These are phyloP conservation scores for Solanum chilense DNA, from an alignment of 257 asterid species.

Conservation along the genomic window DNA sequence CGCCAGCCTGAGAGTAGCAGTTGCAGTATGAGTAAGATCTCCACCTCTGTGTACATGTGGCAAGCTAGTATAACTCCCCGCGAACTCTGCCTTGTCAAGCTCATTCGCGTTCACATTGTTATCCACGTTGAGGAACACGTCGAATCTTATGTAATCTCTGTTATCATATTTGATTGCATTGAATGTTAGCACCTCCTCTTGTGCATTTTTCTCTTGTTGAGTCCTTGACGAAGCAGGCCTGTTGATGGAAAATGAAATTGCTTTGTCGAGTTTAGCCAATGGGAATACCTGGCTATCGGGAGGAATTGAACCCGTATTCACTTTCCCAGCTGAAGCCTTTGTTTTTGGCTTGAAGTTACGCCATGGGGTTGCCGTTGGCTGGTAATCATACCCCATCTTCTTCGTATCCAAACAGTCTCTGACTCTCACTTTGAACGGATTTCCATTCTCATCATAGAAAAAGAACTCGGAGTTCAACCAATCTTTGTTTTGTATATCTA, in stretches of 20 bases:
- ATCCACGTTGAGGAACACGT: slow-evolving; percentile 43
- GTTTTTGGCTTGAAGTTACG: slow-evolving; percentile 17
- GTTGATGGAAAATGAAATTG: slow-evolving; percentile 8
- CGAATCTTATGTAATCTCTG: slow-evolving; percentile 25
- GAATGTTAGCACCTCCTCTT: slow-evolving; percentile 27
- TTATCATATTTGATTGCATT: slow-evolving; percentile 5
- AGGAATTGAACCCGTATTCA: not conserved
- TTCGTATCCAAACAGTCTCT: slow-evolving; percentile 13
- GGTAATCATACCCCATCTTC: slow-evolving; percentile 28
- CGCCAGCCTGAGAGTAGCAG: not conserved
- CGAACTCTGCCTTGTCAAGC: slow-evolving; percentile 36
- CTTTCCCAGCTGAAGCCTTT: slow-evolving; percentile 4
- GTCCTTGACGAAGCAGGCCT: slow-evolving; percentile 6
- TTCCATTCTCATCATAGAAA: slow-evolving; percentile 39
- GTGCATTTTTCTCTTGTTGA: slow-evolving; percentile 10
- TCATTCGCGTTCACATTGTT: slow-evolving; percentile 17
- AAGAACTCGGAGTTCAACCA: slow-evolving; percentile 32
- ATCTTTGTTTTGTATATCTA: slow-evolving; percentile 19
- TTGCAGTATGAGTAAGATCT: not conserved
- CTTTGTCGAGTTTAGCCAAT: slow-evolving; percentile 6
- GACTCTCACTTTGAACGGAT: slow-evolving; percentile 30
- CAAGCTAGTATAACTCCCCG: slow-evolving; percentile 40
- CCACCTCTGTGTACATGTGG: slow-evolving; percentile 13
- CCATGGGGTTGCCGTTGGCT: slow-evolving; percentile 32
- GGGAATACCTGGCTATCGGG: slow-evolving; percentile 18